A percentile compares a stretch with the other conserved stretches of the same genome.
phyloP scores from a whole-genome alignment of 331 rosid species.

The Phaseolus coccineus region DNA sequence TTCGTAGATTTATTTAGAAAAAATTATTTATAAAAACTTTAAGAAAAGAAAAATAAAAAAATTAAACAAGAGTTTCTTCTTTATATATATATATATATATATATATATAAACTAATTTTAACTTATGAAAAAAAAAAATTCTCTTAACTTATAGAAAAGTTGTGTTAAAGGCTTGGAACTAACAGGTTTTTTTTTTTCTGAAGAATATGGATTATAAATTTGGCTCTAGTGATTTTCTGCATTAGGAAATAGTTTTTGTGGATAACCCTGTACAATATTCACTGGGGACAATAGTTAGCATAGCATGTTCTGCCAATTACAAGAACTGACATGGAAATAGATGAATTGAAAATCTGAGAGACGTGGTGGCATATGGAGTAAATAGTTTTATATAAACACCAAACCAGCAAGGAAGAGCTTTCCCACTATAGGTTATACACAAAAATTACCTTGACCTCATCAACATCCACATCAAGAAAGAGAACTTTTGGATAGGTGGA shows the following conservation, averaged over 20 bases:
- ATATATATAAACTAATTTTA: no score
- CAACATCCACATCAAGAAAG: constrained; percentile 67
- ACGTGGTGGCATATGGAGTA: background rate
- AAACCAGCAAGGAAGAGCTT: background rate
- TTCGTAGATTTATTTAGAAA: no score
- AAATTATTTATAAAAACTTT: no score
- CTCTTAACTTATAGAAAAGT: no score
- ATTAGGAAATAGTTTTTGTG: background rate
- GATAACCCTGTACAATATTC: constrained; percentile 6
- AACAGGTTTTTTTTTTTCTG: background rate
- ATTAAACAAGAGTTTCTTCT: no score
- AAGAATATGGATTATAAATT: background rate
- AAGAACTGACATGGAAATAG: constrained; percentile 3
- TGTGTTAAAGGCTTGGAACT: no score
- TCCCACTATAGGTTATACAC: background rate
- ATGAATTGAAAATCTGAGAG: constrained; percentile 16
- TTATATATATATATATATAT: no score
- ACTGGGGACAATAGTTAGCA: background rate
- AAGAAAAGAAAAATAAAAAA: no score
- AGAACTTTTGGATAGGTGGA: constrained; percentile 47
- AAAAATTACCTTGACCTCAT: constrained; percentile 60
- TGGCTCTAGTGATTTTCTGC: background rate
- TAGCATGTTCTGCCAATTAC: constrained; percentile 32
- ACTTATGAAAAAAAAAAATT: no score
- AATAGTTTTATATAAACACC: constrained; percentile 23